These are phyloP conservation scores for Annona cherimola DNA, from an alignment of 164 flowering plant genomes.

Conservation along the genomic window DNA sequence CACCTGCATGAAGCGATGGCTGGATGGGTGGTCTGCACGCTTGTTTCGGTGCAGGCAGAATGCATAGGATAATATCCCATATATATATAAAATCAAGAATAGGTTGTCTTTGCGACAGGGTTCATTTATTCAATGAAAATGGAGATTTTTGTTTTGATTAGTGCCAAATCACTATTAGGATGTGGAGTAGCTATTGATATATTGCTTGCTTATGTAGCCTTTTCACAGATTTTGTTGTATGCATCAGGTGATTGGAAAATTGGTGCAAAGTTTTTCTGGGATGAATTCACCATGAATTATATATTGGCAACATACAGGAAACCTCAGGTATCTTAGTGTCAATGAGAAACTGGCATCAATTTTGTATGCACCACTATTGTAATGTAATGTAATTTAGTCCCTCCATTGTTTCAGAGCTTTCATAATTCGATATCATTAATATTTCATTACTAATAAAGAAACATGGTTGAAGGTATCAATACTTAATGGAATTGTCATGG, in stretches of 20 bases:
- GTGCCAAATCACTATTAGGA: neutral
- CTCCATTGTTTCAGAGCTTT: neutral
- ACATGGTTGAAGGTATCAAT: conserved; percentile 65
- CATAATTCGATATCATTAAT: neutral
- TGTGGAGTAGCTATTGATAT: neutral
- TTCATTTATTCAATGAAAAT: neutral
- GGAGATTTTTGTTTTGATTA: no score
- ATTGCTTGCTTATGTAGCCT: neutral
- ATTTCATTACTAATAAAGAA: neutral
- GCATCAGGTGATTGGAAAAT: conserved; percentile 31
- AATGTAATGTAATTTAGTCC: neutral
- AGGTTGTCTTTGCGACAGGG: no score
- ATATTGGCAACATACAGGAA: conserved; percentile 40
- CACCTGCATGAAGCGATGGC: no score
- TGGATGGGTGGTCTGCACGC: no score
- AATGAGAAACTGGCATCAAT: neutral
- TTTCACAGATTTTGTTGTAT: neutral
- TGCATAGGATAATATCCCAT: no score
- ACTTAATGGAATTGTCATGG: conserved; percentile 93
- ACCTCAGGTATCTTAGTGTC: conserved; percentile 20
- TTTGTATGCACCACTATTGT: neutral
- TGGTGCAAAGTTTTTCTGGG: conserved; percentile 25
- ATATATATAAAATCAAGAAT: no score
- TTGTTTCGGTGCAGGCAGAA: no score
- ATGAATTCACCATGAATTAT: conserved; percentile 32